A percentile compares a stretch with the other conserved stretches of the same genome.
phyloP scores from a whole-genome alignment of 352 stramenopile genomes.

The Blastocystis sp. region DNA sequence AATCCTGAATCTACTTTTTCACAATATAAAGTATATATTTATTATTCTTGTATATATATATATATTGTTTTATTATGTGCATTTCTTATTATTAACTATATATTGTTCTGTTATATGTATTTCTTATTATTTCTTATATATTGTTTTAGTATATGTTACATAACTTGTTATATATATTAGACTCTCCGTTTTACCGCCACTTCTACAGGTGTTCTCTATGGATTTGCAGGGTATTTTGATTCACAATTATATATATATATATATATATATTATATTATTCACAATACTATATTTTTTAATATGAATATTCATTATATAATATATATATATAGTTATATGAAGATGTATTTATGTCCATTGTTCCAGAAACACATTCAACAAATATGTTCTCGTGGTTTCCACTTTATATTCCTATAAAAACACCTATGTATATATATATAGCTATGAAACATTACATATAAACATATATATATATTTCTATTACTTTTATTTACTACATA shows the following conservation, averaged over 20 bases:
- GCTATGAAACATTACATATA: too few relatives aligned
- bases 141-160: conserved; percentile 6
- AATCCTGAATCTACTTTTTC: conserved; percentile 10
- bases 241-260: not conserved
- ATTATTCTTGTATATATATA: conserved; percentile 32
- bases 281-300: not conserved
- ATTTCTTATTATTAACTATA: conserved; percentile 62
- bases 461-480: too few relatives aligned
- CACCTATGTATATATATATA: too few relatives aligned
- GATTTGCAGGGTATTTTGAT: conserved; percentile 60
- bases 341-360: conserved; percentile 74
- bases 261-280: not conserved
- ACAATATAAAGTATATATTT: not conserved
- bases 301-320: not conserved
- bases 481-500: too few relatives aligned
- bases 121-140: too few relatives aligned
- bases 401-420: conserved; percentile 79
- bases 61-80: conserved; percentile 4
- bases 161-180: conserved; percentile 3
- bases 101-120: too few relatives aligned
- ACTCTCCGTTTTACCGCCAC: conserved; percentile 40
- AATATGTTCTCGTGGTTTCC: conserved; percentile 99
- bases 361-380: conserved; percentile 71
- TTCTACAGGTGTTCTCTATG: conserved; percentile 58
- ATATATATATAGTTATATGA: conserved; percentile 58